Evolutionary conservation across 2,329 filamentous ascomycete species (phyloP), one percentile per base, ranked within the genome.

Genomic region (Ophiocordyceps sinensis): DNA sequence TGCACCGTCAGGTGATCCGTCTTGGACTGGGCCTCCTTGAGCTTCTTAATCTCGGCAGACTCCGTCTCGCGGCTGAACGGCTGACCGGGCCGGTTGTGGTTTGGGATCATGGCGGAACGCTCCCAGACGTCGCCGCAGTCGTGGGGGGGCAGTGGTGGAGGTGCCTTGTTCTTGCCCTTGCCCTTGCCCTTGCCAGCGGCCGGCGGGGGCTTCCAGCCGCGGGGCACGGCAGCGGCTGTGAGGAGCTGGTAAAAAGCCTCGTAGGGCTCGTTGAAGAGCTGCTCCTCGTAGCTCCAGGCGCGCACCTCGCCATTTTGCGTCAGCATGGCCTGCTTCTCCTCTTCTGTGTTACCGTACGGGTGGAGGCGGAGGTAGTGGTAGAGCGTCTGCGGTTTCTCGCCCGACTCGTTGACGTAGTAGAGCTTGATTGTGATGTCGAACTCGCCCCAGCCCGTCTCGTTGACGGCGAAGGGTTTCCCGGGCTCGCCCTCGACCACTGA

Each of bases 261-360:
- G 52, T 87, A 91, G 0, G 91, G 91, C 61, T 98, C 91, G 64
- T 94, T 96, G 71, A 98, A 98, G 39, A 96, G 75, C 49, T 96
- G 82, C 55, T 94, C 87, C 60, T 98, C 91, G 56, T 95, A 86
- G 44, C 78, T 80, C 72, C 91, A 89, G 39, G 79, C 77, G 28
- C 80, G 67, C 36, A 96, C 79, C 53, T 81, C 71, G 49, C 65
- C 75, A 64, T 64, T 74, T 61, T 66, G 75, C 41, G 56, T 60
- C 45, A 70, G 61, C 74, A 70, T 74, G 45, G 66, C 66, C 50
- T 75, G 71, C 53, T 73, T 83, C 58, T 82, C 77, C 41, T 77
- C 80, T 53, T 93, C 85, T 51, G 79, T 83, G 43, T 86, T 72
- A 14, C 87, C 87, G 60, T 89, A 98, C 3, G 89, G 85, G 56